Conservation (phyloP, 441 rosid species). For the Brassica balearica region DNA sequence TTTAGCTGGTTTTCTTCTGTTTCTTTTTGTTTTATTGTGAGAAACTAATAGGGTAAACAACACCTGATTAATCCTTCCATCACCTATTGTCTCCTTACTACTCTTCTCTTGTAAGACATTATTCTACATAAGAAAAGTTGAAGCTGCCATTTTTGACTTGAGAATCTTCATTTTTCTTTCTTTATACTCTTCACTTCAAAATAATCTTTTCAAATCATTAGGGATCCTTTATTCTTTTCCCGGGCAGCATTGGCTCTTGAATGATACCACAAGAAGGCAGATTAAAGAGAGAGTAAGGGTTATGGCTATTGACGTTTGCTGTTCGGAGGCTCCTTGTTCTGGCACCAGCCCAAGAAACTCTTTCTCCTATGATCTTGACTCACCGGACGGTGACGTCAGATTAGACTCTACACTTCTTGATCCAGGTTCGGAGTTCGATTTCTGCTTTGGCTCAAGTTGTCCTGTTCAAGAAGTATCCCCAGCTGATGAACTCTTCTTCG, state of each 20-base stretch:
- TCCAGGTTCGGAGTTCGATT: slow-evolving; percentile 65
- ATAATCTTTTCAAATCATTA: slow-evolving; percentile 16
- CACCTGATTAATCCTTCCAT: slow-evolving; percentile 37
- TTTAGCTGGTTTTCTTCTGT: slow-evolving; percentile 26
- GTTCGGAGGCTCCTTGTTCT: slow-evolving; percentile 68
- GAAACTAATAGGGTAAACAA: slow-evolving; percentile 25
- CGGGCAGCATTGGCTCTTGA: slow-evolving; percentile 27
- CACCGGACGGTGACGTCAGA: slow-evolving; percentile 45
- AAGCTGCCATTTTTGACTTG: slow-evolving; percentile 47
- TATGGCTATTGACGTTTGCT: slow-evolving; percentile 85
- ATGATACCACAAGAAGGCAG: not conserved
- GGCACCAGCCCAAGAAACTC: slow-evolving; percentile 79
- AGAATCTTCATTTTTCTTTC: slow-evolving; percentile 21
- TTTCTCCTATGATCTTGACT: slow-evolving; percentile 72
- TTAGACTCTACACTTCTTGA: slow-evolving; percentile 60
- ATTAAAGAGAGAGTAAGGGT: not conserved
- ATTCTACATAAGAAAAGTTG: slow-evolving; percentile 36
- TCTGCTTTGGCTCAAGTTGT: slow-evolving; percentile 58
- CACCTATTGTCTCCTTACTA: slow-evolving; percentile 37
- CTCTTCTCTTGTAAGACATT: slow-evolving; percentile 17
- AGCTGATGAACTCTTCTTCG: slow-evolving; percentile 88
- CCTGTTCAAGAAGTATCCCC: slow-evolving; percentile 65
- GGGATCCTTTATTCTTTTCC: slow-evolving; percentile 36
- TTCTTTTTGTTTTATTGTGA: slow-evolving; percentile 36
- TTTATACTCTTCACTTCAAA: slow-evolving; percentile 3